Percentiles rank a stretch among this genome's conserved stretches.
These are phyloP conservation scores for Oryza glaberrima DNA, from an alignment of 176 grass and related monocot species.

Conservation along the genomic window DNA sequence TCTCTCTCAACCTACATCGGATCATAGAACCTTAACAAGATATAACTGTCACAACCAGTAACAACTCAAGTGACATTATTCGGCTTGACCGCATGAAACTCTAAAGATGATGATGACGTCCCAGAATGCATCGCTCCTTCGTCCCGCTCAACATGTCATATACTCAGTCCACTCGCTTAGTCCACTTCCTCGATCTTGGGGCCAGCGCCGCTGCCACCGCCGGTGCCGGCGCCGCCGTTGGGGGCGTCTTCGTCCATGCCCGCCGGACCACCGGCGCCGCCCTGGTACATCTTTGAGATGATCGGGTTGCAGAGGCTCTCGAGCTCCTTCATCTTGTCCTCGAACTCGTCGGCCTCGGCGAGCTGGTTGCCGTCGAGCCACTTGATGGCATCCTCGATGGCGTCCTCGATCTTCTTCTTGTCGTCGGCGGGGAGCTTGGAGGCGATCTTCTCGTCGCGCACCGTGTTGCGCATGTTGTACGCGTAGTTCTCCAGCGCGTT, in stretches of 20 bases:
- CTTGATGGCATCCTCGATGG: slow-evolving; percentile 62
- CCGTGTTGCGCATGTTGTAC: slow-evolving; percentile 85
- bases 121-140: neutral
- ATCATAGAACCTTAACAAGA: neutral
- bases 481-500: slow-evolving; percentile 85
- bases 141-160: neutral
- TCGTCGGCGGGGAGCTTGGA: slow-evolving; percentile 50
- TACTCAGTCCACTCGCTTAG: slow-evolving; percentile 31
- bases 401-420: slow-evolving; percentile 80
- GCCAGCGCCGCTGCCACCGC: slow-evolving; percentile 55
- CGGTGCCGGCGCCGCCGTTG: slow-evolving; percentile 27
- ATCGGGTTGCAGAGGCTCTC: slow-evolving; percentile 80
- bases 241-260: slow-evolving; percentile 66
- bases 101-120: neutral
- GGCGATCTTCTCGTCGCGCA: slow-evolving; percentile 62
- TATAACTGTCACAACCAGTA: no score
- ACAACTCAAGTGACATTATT: slow-evolving; percentile 25
- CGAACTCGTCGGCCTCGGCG: slow-evolving; percentile 74
- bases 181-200: slow-evolving; percentile 91
- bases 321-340: slow-evolving; percentile 81
- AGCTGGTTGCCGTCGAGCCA: slow-evolving; percentile 91
- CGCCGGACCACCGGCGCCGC: slow-evolving; percentile 18
- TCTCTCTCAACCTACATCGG: neutral
- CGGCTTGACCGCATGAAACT: neutral
- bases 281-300: slow-evolving; percentile 79